A percentile compares a stretch with the other conserved stretches of the same genome.
Conservation (phyloP, 805 yeast species). For the Ogataea corticis region DNA sequence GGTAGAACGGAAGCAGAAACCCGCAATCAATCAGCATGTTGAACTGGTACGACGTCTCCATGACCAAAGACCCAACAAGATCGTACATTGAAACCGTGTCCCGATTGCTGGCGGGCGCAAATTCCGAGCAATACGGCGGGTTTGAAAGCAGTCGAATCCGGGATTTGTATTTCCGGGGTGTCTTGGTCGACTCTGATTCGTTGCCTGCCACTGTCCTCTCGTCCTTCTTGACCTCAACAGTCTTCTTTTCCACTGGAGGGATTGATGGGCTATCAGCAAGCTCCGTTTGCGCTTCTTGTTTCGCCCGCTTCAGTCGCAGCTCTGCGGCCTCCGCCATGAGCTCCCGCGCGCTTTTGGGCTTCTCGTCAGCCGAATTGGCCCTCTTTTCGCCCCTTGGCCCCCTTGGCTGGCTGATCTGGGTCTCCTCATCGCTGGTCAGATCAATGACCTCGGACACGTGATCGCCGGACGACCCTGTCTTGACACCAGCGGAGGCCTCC, state of each 20-base stretch:
- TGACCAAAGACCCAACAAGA: constrained; percentile 25
- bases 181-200: neutral
- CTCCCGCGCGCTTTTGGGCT: constrained; percentile 14
- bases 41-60: constrained; percentile 33
- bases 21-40: constrained; percentile 34
- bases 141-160: constrained; percentile 30
- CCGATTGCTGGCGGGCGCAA: constrained; percentile 21
- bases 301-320: constrained; percentile 12
- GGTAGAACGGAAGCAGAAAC: constrained; percentile 25
- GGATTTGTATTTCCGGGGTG: constrained; percentile 15
- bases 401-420: neutral
- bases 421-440: constrained; percentile 12
- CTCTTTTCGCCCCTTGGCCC: neutral
- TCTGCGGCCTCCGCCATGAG: constrained; percentile 28
- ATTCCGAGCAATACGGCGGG: constrained; percentile 23
- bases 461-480: neutral
- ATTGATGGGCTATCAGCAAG: too few relatives aligned
- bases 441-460: constrained; percentile 11
- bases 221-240: too few relatives aligned
- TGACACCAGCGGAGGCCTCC: neutral
- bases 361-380: neutral
- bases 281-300: neutral
- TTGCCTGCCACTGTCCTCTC: neutral
- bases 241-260: too few relatives aligned
- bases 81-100: constrained; percentile 32